A percentile compares a stretch with the other conserved stretches of the same genome.
phyloP scores from a whole-genome alignment of 768 basidiomycete genomes.

The Leccinum variicolor region DNA sequence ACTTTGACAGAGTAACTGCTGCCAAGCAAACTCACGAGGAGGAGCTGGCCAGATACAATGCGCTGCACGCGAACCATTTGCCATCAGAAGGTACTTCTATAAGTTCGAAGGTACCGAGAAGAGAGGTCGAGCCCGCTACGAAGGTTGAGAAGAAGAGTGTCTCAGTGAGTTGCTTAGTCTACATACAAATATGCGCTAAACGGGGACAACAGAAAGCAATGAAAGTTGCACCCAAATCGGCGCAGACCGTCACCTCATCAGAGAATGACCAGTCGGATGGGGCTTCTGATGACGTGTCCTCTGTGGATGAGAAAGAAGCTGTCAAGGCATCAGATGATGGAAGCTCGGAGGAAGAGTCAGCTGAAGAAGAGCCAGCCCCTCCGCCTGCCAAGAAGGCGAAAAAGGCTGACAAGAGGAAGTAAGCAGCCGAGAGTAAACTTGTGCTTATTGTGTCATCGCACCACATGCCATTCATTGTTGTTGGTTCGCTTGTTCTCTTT shows the following conservation, averaged over 20 bases:
- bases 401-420: slow-evolving; percentile 28
- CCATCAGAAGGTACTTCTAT: slow-evolving; percentile 40
- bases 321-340: slow-evolving; percentile 22
- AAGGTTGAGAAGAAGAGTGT: slow-evolving; percentile 25
- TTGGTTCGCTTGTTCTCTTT: slow-evolving; percentile 3
- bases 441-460: slow-evolving; percentile 9
- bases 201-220: slow-evolving; percentile 19
- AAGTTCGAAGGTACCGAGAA: slow-evolving; percentile 25
- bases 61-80: slow-evolving; percentile 46
- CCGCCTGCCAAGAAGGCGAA: slow-evolving; percentile 30
- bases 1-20: slow-evolving; percentile 40
- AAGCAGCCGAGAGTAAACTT: slow-evolving; percentile 3
- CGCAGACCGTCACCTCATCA: slow-evolving; percentile 23
- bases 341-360: slow-evolving; percentile 27
- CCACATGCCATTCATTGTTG: background rate
- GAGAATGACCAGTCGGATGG: slow-evolving; percentile 32
- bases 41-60: slow-evolving; percentile 65
- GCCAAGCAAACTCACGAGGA: slow-evolving; percentile 65
- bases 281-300: slow-evolving; percentile 21
- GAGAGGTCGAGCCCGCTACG: slow-evolving; percentile 27
- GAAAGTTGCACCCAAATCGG: slow-evolving; percentile 25
- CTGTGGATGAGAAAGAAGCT: slow-evolving; percentile 23
- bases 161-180: slow-evolving; percentile 16
- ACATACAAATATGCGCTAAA: slow-evolving; percentile 17
- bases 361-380: slow-evolving; percentile 22